A percentile compares a stretch with the other conserved stretches of the same genome.
Conservation (phyloP, 106 monocot species). For the Dendrobium huoshanense region DNA sequence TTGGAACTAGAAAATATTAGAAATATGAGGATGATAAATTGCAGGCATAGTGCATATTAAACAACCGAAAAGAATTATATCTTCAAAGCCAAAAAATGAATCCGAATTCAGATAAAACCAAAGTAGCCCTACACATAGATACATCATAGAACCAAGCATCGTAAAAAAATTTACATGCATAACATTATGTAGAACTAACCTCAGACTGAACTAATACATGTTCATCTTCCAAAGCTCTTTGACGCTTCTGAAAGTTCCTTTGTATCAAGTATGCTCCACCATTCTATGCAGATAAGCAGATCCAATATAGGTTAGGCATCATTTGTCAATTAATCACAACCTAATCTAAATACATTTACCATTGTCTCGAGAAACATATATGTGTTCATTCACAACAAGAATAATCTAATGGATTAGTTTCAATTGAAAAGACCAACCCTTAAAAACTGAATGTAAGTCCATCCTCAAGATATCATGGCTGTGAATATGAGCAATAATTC, state of each 20-base stretch:
- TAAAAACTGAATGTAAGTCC: not conserved
- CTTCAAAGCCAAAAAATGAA: not conserved
- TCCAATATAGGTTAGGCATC: not conserved
- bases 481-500: not conserved
- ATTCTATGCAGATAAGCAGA: slow-evolving; percentile 26
- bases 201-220: slow-evolving; percentile 25
- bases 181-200: slow-evolving; percentile 22
- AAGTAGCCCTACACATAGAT: not conserved
- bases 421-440: not conserved
- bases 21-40: not conserved
- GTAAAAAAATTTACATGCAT: not conserved
- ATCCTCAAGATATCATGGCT: not conserved
- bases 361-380: not conserved
- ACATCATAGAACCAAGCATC: not conserved
- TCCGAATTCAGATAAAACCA: not conserved
- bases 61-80: not conserved
- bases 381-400: not conserved
- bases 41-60: not conserved
- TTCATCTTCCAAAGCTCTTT: slow-evolving; percentile 42
- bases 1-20: not conserved
- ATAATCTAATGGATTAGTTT: not conserved
- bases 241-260: slow-evolving; percentile 64
- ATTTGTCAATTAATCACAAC: not conserved
- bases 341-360: not conserved
- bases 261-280: slow-evolving; percentile 82